Evolutionary conservation across 108 stramenopile species (phyloP), one percentile per base, ranked within the genome.

Genomic region (Nitzschia sp.): DNA sequence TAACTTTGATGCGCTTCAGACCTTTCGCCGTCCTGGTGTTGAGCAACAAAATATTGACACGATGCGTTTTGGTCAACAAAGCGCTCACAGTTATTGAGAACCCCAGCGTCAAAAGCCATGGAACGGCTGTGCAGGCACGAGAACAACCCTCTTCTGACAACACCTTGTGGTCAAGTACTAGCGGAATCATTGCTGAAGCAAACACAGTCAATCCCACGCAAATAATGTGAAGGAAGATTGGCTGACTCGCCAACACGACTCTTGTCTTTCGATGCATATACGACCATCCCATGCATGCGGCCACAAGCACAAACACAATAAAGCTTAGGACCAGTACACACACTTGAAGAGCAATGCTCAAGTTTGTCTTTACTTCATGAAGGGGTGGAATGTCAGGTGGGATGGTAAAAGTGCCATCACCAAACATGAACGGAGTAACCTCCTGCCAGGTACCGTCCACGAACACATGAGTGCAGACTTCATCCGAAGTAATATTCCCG

Each of bases 11-110:
- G 15, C 83, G 70, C 46, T 43, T 48, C 25, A 80, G 80, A n/a
- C 52, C 34, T 9, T 52, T 52, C 14, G 61, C 51, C 11, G 14
- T 63, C 29, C 29, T 34, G 29, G 29, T 34, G 29, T 34, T 34
- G 42, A 38, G 7, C 41, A 78, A 44, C 26, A 85, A 59, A 19
- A 67, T 57, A 46, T 84, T 84, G 48, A 87, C n/a, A 20, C 86
- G 79, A 55, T 78, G 81, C n/a, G 73, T 77, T 59, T 87, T 87
- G 39, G 78, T 65, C 29, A 82, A 79, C 3, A 87, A 63, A 10
- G 81, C 79, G 1, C 78, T 75, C 40, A 87, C 79, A 0, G 71
- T 69, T 8, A 68, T 67, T 1, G 73, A 55, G 40, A 83, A 83
- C 43, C 85, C 85, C 25, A 79, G 56, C 6, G 64, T 68, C n/a